These are phyloP conservation scores for Ophiorrhiza pumila DNA, from an alignment of 257 asterid species.

Conservation along the genomic window DNA sequence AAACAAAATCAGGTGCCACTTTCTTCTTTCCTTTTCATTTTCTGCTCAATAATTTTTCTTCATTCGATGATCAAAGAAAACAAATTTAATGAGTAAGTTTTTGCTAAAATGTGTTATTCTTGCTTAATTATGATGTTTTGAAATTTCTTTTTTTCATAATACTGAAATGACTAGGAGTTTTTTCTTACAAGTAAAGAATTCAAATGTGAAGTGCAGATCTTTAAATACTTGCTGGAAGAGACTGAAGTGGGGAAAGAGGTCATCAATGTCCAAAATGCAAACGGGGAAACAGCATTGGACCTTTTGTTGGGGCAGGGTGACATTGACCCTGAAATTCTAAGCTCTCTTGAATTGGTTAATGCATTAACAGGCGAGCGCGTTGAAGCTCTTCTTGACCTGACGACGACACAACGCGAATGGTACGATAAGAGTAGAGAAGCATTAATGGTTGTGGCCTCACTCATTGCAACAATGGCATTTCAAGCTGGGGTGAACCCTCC, in stretches of 20 bases:
- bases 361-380: neutral
- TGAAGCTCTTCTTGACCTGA: neutral
- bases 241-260: slow-evolving; percentile 26
- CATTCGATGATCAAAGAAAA: too few relatives aligned
- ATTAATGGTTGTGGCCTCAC: slow-evolving; percentile 3
- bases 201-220: slow-evolving; percentile 37
- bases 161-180: too few relatives aligned
- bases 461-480: slow-evolving; percentile 8
- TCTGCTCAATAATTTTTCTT: neutral
- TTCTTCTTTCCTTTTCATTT: neutral
- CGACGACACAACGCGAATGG: neutral
- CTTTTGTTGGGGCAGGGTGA: slow-evolving; percentile 13
- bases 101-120: too few relatives aligned
- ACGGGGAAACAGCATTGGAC: slow-evolving; percentile 30
- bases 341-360: neutral
- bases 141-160: too few relatives aligned
- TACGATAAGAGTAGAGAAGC: neutral
- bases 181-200: too few relatives aligned
- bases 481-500: neutral
- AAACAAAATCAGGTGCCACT: slow-evolving; percentile 38
- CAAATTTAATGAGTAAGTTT: too few relatives aligned
- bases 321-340: neutral
- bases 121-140: too few relatives aligned
- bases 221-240: slow-evolving; percentile 19
- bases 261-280: slow-evolving; percentile 23